These are phyloP conservation scores for Pichia exigua DNA, from an alignment of 805 yeast genomes.

Conservation along the genomic window DNA sequence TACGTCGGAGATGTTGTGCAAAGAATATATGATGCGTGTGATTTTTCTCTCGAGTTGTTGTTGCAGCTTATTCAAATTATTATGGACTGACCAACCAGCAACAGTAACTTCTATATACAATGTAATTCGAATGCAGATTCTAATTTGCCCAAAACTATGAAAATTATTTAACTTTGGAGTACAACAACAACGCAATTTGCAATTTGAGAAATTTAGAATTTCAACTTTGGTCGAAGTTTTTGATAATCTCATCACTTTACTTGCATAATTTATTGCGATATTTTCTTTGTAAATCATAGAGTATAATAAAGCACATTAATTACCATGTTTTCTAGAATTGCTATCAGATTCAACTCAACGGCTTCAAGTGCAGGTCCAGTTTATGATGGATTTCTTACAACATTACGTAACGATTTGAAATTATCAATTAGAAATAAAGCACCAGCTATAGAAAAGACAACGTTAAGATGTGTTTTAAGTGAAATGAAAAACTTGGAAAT, in stretches of 20 bases:
- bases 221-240: background rate
- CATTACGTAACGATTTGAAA: slow-evolving; percentile 29
- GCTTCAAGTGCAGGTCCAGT: slow-evolving; percentile 13
- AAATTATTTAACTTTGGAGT: background rate
- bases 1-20: background rate
- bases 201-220: background rate
- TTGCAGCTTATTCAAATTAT: background rate
- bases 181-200: background rate
- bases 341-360: slow-evolving; percentile 22
- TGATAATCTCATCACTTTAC: too few relatives aligned
- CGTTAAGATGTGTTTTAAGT: slow-evolving; percentile 32
- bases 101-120: background rate
- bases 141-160: background rate
- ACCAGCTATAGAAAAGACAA: slow-evolving; percentile 31
- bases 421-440: slow-evolving; percentile 27
- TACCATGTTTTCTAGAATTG: background rate
- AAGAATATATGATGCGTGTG: background rate
- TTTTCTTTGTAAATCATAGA: too few relatives aligned
- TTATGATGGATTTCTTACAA: slow-evolving; percentile 21
- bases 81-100: background rate
- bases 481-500: slow-evolving; percentile 34
- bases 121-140: background rate
- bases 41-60: background rate
- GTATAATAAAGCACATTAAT: background rate
- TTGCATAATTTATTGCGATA: too few relatives aligned